These are phyloP conservation scores for Collybiopsis luxurians DNA, from an alignment of 768 basidiomycete species.

Conservation along the genomic window DNA sequence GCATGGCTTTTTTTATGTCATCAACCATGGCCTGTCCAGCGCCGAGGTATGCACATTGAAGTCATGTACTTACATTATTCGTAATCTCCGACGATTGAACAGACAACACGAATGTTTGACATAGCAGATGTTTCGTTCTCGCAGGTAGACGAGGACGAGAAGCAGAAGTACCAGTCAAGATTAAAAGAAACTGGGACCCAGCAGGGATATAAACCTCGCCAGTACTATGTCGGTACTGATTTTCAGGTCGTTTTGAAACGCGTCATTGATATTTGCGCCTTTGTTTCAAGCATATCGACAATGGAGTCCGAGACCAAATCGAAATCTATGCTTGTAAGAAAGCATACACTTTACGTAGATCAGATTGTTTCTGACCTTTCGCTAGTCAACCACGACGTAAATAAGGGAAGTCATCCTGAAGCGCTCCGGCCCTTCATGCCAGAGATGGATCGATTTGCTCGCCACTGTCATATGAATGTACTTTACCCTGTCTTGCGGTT, in stretches of 20 bases:
- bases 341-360: too few species aligned
- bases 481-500: constrained; percentile 31
- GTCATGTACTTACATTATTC: background rate
- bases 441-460: constrained; percentile 22
- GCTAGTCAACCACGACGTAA: constrained; percentile 32
- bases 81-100: background rate
- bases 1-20: constrained; percentile 44
- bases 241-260: too few species aligned
- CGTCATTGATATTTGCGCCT: too few species aligned
- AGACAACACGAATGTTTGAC: constrained; percentile 45
- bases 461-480: constrained; percentile 24
- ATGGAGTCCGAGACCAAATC: constrained; percentile 38
- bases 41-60: constrained; percentile 19
- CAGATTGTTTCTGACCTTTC: too few species aligned
- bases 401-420: constrained; percentile 30
- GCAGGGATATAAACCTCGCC: constrained; percentile 51
- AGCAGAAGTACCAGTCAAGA: constrained; percentile 32
- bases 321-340: constrained; percentile 41
- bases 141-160: constrained; percentile 38
- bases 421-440: constrained; percentile 28
- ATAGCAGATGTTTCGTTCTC: constrained; percentile 44
- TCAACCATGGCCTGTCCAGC: constrained; percentile 41
- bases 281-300: constrained; percentile 33
- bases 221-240: constrained; percentile 39
- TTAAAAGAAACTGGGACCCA: constrained; percentile 44